A percentile compares a stretch with the other conserved stretches of the same genome.
phyloP scores from a whole-genome alignment of 2,329 filamentous ascomycete species.

The Fusarium bulbicola region DNA sequence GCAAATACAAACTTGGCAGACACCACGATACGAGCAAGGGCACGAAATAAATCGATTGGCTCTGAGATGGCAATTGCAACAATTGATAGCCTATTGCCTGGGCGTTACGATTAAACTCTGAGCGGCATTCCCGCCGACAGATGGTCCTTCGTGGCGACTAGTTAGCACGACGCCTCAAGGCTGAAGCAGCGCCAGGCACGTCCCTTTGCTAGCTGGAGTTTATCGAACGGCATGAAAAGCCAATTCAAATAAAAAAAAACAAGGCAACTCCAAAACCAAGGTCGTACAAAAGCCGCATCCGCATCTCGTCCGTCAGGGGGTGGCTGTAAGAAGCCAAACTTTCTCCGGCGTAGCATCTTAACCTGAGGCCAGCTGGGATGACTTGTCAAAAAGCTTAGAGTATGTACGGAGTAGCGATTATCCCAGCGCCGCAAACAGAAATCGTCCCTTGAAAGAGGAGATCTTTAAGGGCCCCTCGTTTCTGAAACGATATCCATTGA shows the following conservation, averaged over 20 bases:
- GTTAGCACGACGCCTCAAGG: constrained; percentile 9
- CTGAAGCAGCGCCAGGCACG: constrained; percentile 32
- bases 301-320: constrained; percentile 27
- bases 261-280: constrained; percentile 3
- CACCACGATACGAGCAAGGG: background rate
- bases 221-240: constrained; percentile 12
- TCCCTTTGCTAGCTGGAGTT: constrained; percentile 23
- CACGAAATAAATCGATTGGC: background rate
- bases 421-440: constrained; percentile 5
- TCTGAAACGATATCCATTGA: constrained; percentile 26
- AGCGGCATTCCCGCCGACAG: constrained; percentile 22
- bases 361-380: constrained; percentile 22
- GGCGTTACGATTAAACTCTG: constrained; percentile 16
- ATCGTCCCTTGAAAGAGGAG: background rate
- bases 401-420: background rate
- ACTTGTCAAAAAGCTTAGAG: background rate
- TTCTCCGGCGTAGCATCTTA: background rate
- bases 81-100: background rate
- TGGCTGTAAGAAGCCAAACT: constrained; percentile 15
- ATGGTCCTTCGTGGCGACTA: constrained; percentile 5
- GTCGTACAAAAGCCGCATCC: constrained; percentile 18
- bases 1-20: background rate
- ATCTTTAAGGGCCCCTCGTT: constrained; percentile 1
- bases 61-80: background rate
- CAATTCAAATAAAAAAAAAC: constrained; percentile 14